Percentiles rank a stretch among this genome's conserved stretches.
Evolutionary conservation across 1,284 basidiomycete species (phyloP).

Genomic region (Lignosus rhinocerotis): DNA sequence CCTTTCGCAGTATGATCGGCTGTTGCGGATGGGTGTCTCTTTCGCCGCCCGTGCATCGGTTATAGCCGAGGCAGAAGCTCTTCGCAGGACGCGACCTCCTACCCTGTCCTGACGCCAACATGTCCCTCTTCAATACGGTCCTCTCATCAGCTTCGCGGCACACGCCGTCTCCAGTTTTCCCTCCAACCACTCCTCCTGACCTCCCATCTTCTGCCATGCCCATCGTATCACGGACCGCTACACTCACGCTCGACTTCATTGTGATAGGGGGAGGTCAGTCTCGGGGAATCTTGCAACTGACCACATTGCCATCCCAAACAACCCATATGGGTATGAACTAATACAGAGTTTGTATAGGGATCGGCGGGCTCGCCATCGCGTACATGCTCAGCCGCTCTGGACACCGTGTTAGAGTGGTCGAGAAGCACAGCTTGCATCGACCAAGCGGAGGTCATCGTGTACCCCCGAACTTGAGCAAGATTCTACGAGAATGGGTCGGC

Average conservation of each 20-base stretch:
- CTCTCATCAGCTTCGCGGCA: neutral
- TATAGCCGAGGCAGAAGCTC: neutral
- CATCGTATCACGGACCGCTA: slow-evolving; percentile 11
- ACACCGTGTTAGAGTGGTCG: slow-evolving; percentile 52
- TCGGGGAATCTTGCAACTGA: neutral
- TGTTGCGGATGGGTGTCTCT: neutral
- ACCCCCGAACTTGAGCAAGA: slow-evolving; percentile 53
- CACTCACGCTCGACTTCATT: slow-evolving; percentile 24
- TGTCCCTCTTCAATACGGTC: neutral
- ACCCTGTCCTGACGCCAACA: neutral
- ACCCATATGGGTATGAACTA: neutral
- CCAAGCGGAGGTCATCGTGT: slow-evolving; percentile 46
- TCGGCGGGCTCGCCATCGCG: slow-evolving; percentile 51
- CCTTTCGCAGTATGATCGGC: neutral
- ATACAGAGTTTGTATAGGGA: slow-evolving; percentile 21
- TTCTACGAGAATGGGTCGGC: slow-evolving; percentile 53
- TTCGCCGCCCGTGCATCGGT: neutral
- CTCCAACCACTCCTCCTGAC: neutral
- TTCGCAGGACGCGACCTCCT: neutral
- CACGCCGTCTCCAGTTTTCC: neutral
- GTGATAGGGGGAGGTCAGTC: slow-evolving; percentile 29
- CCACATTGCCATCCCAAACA: neutral
- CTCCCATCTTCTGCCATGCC: slow-evolving; percentile 15
- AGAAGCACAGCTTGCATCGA: slow-evolving; percentile 37
- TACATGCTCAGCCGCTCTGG: slow-evolving; percentile 48